Base-by-base conservation (phyloP, 495 filamentous ascomycete genomes). In the Penicillium canariense region DNA sequence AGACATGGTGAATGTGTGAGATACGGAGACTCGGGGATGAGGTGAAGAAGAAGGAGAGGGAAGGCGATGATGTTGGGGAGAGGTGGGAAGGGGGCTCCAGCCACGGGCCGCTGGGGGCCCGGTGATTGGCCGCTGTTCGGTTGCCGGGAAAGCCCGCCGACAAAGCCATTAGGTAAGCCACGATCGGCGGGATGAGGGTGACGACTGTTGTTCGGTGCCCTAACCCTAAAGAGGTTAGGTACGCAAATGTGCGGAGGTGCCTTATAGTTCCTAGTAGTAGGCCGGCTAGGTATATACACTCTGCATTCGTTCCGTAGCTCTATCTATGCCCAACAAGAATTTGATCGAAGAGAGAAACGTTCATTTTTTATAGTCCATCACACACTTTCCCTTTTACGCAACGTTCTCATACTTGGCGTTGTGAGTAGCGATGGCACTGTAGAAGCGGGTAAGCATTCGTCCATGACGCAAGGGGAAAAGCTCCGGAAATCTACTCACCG, bases 361-460 rank as follows among this genome's bases (percentile, higher is more conserved):
- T 36, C 31, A 35, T 52, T 54, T 62, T 46, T 54, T 52, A 54
- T 58, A 12, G 28, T n/a, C 49, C 43, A 23, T 25, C 22, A 36
- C 22, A 17, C 15, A n/a, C n/a, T n/a, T n/a, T 20, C 39, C 46
- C 39, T 52, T 67, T 69, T 72, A 76, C 60, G 62, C 68, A 27
- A 59, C 58, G 51, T 65, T 38, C 25, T 84, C 75, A 62, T 90
- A 89, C 70, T 87, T 88, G 60, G 79, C 77, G 66, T 83, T 71
- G 77, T 90, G 87, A 55, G 76, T 86, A 23, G 82, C 55, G 63
- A 90, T 89, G 39, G 87, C 85, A 65, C 87, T 90, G 67, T 22
- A 49, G 39, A 50, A 27, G 15, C 36, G 8, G 55, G 53, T 73
- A 49, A 67, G 67, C 50, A 52, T 44, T 39, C 15, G 40, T 17